Base-by-base conservation (phyloP, 2,329 filamentous ascomycete species). In the Zelopaecilomyces penicillatus region DNA sequence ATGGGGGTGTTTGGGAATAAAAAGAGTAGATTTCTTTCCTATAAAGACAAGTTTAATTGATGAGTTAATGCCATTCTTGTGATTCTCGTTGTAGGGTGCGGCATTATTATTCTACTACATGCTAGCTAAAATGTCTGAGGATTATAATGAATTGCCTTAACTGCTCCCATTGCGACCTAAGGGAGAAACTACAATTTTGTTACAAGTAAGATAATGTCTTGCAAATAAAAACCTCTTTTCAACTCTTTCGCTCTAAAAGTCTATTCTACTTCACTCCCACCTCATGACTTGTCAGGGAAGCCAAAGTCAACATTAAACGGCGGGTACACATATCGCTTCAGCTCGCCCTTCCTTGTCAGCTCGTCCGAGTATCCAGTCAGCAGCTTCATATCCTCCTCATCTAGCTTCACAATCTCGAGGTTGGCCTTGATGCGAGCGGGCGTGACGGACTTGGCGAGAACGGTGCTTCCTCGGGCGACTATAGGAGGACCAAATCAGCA, bases 381-480 rank as follows among this genome's bases (percentile, higher is more conserved):
- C 40, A 85, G 73, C 55, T 80, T 74, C 43, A 64, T 44, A 52
- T 89, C 85, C n/a, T 74, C 72, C 5, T 65, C 69, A 54, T 82
- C 78, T 38, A 89, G 75, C 48, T 78, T 70, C 54, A 85, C 73
- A 44, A 87, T 70, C 52, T 82, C 75, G 61, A 76, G 69, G 65
- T 89, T 89, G 56, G 81, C 74, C 58, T 82, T 76, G 63, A 88
- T 87, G 54, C 83, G 75, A 39, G 73, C 71, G 10, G 76, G 74
- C 5, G 75, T 85, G 34, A 85, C 80, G 1, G 82, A 87, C 65
- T 88, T 88, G 56, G 85, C 76, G 29, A 89, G 72, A 12, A 88
- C 85, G 5, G 82, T 85, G 58, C 71, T 76, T 53, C 82, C 82
- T 49, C 82, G 76, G 43, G 80, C 75, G 39, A 87, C 83, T 85